A percentile compares a stretch with the other conserved stretches of the same genome.
These are phyloP conservation scores for Suillus tomentosus DNA, from an alignment of 768 basidiomycete species.

Conservation along the genomic window DNA sequence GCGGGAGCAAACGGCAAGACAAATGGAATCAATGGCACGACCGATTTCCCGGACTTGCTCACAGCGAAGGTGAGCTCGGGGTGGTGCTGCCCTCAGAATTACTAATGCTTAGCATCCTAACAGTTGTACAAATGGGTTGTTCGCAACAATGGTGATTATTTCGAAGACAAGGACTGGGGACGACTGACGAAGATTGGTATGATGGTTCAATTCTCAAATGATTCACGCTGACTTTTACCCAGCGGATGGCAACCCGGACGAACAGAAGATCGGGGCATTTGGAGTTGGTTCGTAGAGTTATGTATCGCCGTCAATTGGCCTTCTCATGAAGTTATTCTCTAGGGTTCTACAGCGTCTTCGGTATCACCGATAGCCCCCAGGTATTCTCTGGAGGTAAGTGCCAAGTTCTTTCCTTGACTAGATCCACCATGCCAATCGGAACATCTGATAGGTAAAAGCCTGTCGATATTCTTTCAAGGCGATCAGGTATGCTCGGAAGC, in stretches of 20 bases:
- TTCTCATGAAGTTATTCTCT: background rate
- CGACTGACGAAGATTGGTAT: slow-evolving; percentile 47
- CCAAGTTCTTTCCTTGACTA: background rate
- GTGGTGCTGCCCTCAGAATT: background rate
- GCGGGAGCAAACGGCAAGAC: slow-evolving; percentile 6
- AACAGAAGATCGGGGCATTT: slow-evolving; percentile 52
- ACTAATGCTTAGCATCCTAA: slow-evolving; percentile 10
- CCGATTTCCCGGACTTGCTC: slow-evolving; percentile 9
- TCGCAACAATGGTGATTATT: slow-evolving; percentile 49
- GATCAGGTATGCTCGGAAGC: slow-evolving; percentile 15
- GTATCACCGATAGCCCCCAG: slow-evolving; percentile 29
- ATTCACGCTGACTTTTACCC: slow-evolving; percentile 7
- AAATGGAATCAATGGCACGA: slow-evolving; percentile 2
- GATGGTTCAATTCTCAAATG: background rate
- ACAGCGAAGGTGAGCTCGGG: slow-evolving; percentile 5
- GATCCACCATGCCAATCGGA: background rate
- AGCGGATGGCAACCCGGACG: slow-evolving; percentile 58
- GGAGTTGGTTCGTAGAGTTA: slow-evolving; percentile 30
- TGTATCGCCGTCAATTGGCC: background rate
- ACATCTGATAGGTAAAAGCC: slow-evolving; percentile 2
- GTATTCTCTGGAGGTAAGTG: slow-evolving; percentile 26
- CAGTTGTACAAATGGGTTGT: slow-evolving; percentile 43
- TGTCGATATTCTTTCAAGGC: slow-evolving; percentile 12
- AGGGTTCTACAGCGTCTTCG: slow-evolving; percentile 33
- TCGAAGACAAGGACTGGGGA: slow-evolving; percentile 48